Evolutionary conservation across 495 filamentous ascomycete species (phyloP).

Genomic region (Aspergillus sparsus): DNA sequence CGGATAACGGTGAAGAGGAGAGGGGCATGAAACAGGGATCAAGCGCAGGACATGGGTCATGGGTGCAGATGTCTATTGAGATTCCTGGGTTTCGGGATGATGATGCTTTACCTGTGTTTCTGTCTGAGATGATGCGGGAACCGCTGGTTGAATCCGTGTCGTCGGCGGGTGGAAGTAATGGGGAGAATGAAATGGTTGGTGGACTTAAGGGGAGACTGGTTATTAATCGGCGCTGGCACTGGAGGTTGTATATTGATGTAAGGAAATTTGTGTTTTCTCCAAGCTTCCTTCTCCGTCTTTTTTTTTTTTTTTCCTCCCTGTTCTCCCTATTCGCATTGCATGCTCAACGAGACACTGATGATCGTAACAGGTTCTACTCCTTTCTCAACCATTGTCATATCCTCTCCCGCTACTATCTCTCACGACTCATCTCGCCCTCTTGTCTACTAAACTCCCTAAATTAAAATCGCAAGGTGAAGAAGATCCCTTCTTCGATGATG

Average conservation of each 20-base stretch:
- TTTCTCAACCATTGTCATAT: slow-evolving; percentile 88
- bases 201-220: slow-evolving; percentile 68
- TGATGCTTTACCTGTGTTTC: slow-evolving; percentile 83
- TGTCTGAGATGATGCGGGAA: slow-evolving; percentile 86
- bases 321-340: not conserved
- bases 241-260: slow-evolving; percentile 95
- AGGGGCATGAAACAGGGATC: slow-evolving; percentile 35
- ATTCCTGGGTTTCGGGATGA: slow-evolving; percentile 88
- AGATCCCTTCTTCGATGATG: slow-evolving; percentile 97
- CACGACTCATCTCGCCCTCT: slow-evolving; percentile 93
- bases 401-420: slow-evolving; percentile 89
- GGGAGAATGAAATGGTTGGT: slow-evolving; percentile 49
- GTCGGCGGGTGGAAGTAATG: slow-evolving; percentile 14
- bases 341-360: slow-evolving; percentile 11
- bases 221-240: slow-evolving; percentile 90
- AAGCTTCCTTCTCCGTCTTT: slow-evolving; percentile 17
- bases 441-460: slow-evolving; percentile 79
- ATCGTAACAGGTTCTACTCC: slow-evolving; percentile 75
- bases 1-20: slow-evolving; percentile 24
- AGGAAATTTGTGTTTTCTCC: slow-evolving; percentile 26
- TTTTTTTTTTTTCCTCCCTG: slow-evolving; percentile 8
- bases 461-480: slow-evolving; percentile 84
- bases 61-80: slow-evolving; percentile 84
- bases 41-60: slow-evolving; percentile 51
- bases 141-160: slow-evolving; percentile 64